Conservation (phyloP, 2,329 filamentous ascomycete genomes). For the Epichloe gansuensis region DNA sequence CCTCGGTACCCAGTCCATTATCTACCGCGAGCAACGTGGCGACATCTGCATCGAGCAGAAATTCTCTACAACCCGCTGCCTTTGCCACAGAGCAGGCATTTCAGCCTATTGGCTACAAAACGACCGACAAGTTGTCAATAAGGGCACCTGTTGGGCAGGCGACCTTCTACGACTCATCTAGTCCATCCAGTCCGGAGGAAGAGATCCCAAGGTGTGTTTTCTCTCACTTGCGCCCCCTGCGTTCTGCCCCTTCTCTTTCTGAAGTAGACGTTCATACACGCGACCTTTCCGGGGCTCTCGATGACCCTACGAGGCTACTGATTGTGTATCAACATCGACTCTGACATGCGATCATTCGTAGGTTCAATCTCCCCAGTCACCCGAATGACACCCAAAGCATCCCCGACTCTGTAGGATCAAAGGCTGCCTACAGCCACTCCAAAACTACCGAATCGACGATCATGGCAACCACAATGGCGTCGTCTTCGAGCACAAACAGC, state of each 20-base stretch:
- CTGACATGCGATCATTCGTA: constrained; percentile 7
- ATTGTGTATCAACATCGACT: not conserved
- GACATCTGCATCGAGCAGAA: constrained; percentile 31
- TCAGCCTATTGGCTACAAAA: constrained; percentile 8
- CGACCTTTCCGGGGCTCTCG: not conserved
- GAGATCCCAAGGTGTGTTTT: constrained; percentile 21
- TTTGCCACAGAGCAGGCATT: constrained; percentile 15
- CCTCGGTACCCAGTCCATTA: constrained; percentile 37
- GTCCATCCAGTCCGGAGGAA: constrained; percentile 21
- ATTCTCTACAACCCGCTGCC: constrained; percentile 18
- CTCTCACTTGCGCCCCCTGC: no score
- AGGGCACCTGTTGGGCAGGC: constrained; percentile 14
- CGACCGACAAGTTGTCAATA: constrained; percentile 3
- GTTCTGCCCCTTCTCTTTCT: no score
- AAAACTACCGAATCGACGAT: constrained; percentile 25
- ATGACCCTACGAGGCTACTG: not conserved
- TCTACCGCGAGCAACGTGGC: constrained; percentile 30
- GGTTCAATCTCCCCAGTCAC: constrained; percentile 14
- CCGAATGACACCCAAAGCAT: constrained; percentile 40
- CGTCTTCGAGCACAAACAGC: constrained; percentile 24
- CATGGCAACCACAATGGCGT: constrained; percentile 35
- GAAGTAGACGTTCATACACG: no score
- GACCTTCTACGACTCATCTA: constrained; percentile 26
- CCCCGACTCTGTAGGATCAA: constrained; percentile 31
- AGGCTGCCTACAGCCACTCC: constrained; percentile 29